Percentiles rank a stretch among this genome's conserved stretches.
phyloP scores from a whole-genome alignment of 2,329 filamentous ascomycete species.

The Cordyceps javanica region DNA sequence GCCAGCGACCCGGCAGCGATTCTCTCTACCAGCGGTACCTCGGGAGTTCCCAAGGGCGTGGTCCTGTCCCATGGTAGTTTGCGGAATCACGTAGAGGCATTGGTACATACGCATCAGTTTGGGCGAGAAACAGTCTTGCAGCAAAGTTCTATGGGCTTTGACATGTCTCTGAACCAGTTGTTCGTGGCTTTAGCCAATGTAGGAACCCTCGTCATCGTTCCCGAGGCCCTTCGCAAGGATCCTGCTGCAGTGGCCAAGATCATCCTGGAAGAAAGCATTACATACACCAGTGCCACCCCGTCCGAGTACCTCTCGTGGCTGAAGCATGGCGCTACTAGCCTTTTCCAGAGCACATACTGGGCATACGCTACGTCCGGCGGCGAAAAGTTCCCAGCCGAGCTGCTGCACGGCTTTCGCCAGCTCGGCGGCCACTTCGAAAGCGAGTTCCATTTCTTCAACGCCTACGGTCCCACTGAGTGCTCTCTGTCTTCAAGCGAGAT shows the following conservation, averaged over 20 bases:
- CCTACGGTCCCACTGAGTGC: conserved; percentile 27
- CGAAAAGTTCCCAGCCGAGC: conserved; percentile 14
- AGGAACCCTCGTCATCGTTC: conserved; percentile 28
- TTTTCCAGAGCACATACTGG: not conserved
- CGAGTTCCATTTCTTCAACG: conserved; percentile 18
- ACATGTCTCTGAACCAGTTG: conserved; percentile 31
- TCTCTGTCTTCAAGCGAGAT: not conserved
- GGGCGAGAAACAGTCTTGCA: conserved; percentile 23
- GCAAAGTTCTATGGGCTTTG: conserved; percentile 32
- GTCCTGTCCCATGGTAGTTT: conserved; percentile 24
- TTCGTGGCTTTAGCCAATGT: conserved; percentile 28
- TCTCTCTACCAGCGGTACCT: conserved; percentile 23
- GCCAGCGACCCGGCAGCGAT: no score
- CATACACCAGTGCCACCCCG: conserved; percentile 28
- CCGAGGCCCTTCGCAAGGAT: conserved; percentile 24
- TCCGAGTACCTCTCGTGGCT: conserved; percentile 30
- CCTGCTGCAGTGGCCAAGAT: conserved; percentile 24
- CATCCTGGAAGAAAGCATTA: conserved; percentile 26
- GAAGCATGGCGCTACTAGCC: conserved; percentile 1
- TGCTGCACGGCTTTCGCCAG: conserved; percentile 6
- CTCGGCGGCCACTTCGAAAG: not conserved
- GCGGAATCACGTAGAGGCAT: conserved; percentile 21
- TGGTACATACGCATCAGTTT: conserved; percentile 20
- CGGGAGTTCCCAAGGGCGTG: conserved; percentile 35
- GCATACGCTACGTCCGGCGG: conserved; percentile 15